Base-by-base conservation (phyloP, 306 rosid genomes). In the Cicer chorassanicum region DNA sequence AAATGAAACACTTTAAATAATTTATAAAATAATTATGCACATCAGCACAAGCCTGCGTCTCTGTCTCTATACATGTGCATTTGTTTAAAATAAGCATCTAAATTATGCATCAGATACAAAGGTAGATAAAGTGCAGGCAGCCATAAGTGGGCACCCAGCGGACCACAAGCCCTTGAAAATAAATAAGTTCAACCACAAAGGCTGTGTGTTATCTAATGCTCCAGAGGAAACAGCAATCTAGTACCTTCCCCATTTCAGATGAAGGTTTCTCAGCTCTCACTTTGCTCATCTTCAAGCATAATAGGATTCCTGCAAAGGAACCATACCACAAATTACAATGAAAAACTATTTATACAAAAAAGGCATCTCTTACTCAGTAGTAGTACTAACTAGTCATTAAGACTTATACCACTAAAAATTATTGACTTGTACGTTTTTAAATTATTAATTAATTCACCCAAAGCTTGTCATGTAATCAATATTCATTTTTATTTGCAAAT, bases 191-290 rank as follows among this genome's bases (percentile, higher is more conserved):
- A 75, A 65, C 34, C 18, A 21, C 43, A 73, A 77, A 68, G 49
- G 59, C 24, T 53, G 38, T 42, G 43, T 15, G 44, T 7, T 21
- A 43, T 73, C 45, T 29, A 68, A 68, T 51, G 63, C 46, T 68
- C 18, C 64, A n/a, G 44, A 60, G 49, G 60, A 64, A 66, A 75
- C 49, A 53, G 64, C 63, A 60, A 72, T 13, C 21, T 15, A 61
- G 73, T 86, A 94, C 99, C 96, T 92, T 94, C 76, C 86, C 90
- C 87, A 87, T 86, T 89, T 94, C 97, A 64, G 92, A 81, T 68
- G 92, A 90, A 67, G 96, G 93, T 83, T 85, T 80, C 82, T 94
- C 99, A 46, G 96, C 92, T 84, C 99, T 83, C 70, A 94, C 96
- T 51, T 82, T 86, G 77, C 96, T 92, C 95, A 94, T 88, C 83